Conservation (phyloP, 208 protist species). For the Novymonas esmeraldas region DNA sequence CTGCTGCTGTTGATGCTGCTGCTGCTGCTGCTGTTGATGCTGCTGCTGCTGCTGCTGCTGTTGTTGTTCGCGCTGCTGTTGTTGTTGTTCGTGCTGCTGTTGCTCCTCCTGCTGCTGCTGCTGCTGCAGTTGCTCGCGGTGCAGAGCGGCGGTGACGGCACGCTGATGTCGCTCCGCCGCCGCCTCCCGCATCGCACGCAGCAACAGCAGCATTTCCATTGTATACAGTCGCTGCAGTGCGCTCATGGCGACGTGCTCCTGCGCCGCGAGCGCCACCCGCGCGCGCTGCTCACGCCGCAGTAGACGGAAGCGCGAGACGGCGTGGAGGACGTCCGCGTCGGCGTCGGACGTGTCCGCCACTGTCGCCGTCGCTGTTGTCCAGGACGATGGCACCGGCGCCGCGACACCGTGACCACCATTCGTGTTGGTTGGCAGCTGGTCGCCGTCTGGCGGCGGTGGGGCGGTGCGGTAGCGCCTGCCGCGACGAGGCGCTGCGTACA, state of each 20-base stretch:
- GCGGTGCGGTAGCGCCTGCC: too few species aligned
- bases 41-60: neutral
- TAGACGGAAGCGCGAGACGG: neutral
- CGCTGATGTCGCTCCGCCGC: neutral
- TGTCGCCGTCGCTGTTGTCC: neutral
- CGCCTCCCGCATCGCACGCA: conserved; percentile 14
- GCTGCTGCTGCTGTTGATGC: neutral
- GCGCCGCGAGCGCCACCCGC: neutral
- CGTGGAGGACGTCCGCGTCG: neutral
- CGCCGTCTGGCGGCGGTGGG: neutral
- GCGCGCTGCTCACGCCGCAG: conserved; percentile 7
- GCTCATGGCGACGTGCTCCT: conserved; percentile 3
- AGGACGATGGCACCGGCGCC: neutral
- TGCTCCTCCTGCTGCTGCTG: neutral
- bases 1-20: neutral
- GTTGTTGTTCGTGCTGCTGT: neutral
- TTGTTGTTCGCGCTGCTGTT: neutral
- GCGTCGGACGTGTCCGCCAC: neutral
- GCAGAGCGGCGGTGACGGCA: neutral
- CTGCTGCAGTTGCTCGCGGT: conserved; percentile 1
- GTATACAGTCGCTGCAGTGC: conserved; percentile 20
- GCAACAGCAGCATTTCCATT: conserved; percentile 14
- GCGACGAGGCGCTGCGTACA: conserved; percentile 31
- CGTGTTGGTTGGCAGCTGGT: neutral
- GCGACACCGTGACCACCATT: neutral